Base-by-base conservation (phyloP, 1,284 basidiomycete species). In the Trametes hirsuta region DNA sequence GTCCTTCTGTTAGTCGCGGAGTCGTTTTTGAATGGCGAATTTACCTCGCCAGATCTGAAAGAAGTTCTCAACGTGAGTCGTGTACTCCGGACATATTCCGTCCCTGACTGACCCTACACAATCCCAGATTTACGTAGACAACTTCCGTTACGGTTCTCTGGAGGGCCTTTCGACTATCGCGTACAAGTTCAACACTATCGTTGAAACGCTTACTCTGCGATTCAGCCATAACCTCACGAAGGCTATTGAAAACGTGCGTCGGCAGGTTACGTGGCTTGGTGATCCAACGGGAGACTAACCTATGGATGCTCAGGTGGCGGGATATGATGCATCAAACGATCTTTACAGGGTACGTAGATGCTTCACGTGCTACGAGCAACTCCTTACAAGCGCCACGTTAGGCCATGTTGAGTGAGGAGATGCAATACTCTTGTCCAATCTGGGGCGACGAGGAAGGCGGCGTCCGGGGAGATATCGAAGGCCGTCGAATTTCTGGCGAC, bases 341-440 rank as follows among this genome's bases (percentile, higher is more conserved):
- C 30, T 30, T 30, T 30, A 30, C 30, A 30, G 30, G 30, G 30
- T 30, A 30, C 8, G 30, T 30, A 30, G 30, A 30, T 30, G 30
- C 8, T 30, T 30, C 30, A 8, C 30, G 30, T 8, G 30, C 30
- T 30, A 8, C 8, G 30, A 30, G 30, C 8, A 8, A 8, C 30
- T 30, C 8, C 8, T 30, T 8, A 36, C 34, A 10, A 22, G 15
- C 18, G 24, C 30, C 34, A 30, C 30, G 8, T 30, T 30, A 88
- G 81, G 84, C 87, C 11, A 94, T 95, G 78, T 77, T 95, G 24
- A 88, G 86, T 64, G 77, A 81, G 51, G 93, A 95, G 74, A 95
- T 95, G 93, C 94, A 91, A 81, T 95, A 95, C 74, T 93, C 90
- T 0, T 94, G 90, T 69, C 91, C 84, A 1, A 81, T 94, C 50